Base-by-base conservation (phyloP, 139 green algal species). In the Gonium pectorale region DNA sequence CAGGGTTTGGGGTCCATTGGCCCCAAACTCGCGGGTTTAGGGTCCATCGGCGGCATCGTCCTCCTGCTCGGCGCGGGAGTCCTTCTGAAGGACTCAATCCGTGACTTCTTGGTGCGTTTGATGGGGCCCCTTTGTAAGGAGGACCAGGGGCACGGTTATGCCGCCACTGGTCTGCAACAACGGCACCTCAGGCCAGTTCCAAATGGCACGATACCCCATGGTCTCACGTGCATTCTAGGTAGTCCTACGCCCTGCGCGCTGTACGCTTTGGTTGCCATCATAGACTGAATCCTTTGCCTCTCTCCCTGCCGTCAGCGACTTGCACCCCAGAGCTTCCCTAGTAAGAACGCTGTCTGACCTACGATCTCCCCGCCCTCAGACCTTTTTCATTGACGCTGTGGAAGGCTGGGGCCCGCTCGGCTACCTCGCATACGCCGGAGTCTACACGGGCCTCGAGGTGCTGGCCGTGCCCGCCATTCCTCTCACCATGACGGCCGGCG, bases 401-500 rank as follows among this genome's bases (percentile, higher is more conserved):
- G 92, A 97, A n/a, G 81, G 92, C 33, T 94, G 90, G 93, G 95
- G 95, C 11, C 68, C 88, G 5, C 74, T 84, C 37, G 95, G 95
- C 26, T 96, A 95, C 44, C 37, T 94, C 0, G 93, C 93, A 0
- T 98, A 96, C 78, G 92, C 91, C 21, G 71, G 56, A 3, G 89
- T 95, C 38, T 98, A 98, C 87, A 89, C 89, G 0, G 87, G 63
- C 9, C 89, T 97, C 49, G 83, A 95, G 81, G 66, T 93, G 17
- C 80, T 92, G 44, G 83, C 86, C 17, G 79, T 92, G 63, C 89
- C 89, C 38, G 96, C 96, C 37, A 96, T 98, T 31, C 96, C 96
- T 0, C 86, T 99, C 22, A 98, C 96, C 0, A 97, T 99, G 93
- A 95, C 95, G 0, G 94, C 72, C 2, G 96, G 96, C 22, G 90